Evolutionary conservation across 1,284 basidiomycete genomes (phyloP).

Genomic region (Porphyrellus sp.): DNA sequence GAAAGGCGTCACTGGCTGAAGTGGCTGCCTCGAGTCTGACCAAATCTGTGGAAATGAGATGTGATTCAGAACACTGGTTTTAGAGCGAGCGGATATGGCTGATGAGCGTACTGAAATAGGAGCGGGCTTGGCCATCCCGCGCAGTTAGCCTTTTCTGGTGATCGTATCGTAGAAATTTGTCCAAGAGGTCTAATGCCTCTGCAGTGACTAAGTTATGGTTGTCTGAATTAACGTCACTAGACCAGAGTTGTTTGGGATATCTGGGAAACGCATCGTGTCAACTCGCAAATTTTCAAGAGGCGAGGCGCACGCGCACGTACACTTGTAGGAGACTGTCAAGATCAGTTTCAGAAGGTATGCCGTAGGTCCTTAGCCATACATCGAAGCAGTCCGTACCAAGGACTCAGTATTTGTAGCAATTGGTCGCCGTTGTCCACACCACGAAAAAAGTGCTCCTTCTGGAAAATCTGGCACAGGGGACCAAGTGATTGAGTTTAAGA

Average conservation of each 20-base stretch:
- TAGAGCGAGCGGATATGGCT: constrained; percentile 19
- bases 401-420: constrained; percentile 81
- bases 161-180: constrained; percentile 82
- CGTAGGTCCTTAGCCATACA: constrained; percentile 66
- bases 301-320: constrained; percentile 36
- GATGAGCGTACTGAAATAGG: constrained; percentile 68
- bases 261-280: constrained; percentile 35
- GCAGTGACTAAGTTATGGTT: constrained; percentile 72
- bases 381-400: constrained; percentile 84
- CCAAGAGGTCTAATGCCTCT: constrained; percentile 79
- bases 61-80: constrained; percentile 15
- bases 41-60: constrained; percentile 39
- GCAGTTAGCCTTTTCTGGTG: constrained; percentile 84
- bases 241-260: constrained; percentile 77
- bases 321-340: constrained; percentile 63
- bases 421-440: constrained; percentile 90
- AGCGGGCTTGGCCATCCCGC: constrained; percentile 70
- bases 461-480: constrained; percentile 60
- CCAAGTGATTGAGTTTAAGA: constrained; percentile 18
- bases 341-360: constrained; percentile 73
- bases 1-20: no score
- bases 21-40: constrained; percentile 52
- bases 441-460: constrained; percentile 88
- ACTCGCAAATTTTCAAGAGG: background rate
- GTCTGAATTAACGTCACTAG: constrained; percentile 65